Evolutionary conservation across 495 filamentous ascomycete species (phyloP).

Genomic region (Hypomontagnella submonticulosa): DNA sequence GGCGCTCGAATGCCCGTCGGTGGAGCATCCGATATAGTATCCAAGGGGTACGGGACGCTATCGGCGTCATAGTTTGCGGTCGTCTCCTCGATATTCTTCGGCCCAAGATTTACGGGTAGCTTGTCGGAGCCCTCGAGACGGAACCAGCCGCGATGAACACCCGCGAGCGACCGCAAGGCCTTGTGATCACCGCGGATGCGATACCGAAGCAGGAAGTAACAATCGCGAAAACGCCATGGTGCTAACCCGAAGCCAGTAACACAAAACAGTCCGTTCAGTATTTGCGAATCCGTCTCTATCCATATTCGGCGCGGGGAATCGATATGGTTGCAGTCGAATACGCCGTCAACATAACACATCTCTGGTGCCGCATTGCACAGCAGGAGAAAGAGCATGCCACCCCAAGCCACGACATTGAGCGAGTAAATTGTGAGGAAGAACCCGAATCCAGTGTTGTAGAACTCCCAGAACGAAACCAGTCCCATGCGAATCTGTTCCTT

Average conservation of each 20-base stretch:
- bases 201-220: slow-evolving; percentile 74
- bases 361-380: slow-evolving; percentile 78
- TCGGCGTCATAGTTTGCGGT: slow-evolving; percentile 45
- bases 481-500: slow-evolving; percentile 65
- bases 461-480: slow-evolving; percentile 66
- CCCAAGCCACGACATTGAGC: slow-evolving; percentile 86
- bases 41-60: slow-evolving; percentile 65
- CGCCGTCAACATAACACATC: slow-evolving; percentile 70
- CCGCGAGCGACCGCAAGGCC: slow-evolving; percentile 69
- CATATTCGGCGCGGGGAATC: slow-evolving; percentile 78
- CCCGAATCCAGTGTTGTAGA: slow-evolving; percentile 71
- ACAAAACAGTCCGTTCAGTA: slow-evolving; percentile 86
- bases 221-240: slow-evolving; percentile 86
- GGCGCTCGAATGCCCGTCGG: slow-evolving; percentile 73
- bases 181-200: slow-evolving; percentile 63
- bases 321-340: slow-evolving; percentile 75
- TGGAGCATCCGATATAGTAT: slow-evolving; percentile 64
- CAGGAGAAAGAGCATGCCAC: slow-evolving; percentile 88
- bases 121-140: slow-evolving; percentile 68
- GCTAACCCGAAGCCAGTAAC: slow-evolving; percentile 85
- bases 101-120: slow-evolving; percentile 55
- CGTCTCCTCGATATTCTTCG: slow-evolving; percentile 57
- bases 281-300: slow-evolving; percentile 88
- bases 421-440: slow-evolving; percentile 82
- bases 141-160: slow-evolving; percentile 77